phyloP scores from a whole-genome alignment of 2,329 filamentous ascomycete genomes.

The Calonectria pseudoturangicola region DNA sequence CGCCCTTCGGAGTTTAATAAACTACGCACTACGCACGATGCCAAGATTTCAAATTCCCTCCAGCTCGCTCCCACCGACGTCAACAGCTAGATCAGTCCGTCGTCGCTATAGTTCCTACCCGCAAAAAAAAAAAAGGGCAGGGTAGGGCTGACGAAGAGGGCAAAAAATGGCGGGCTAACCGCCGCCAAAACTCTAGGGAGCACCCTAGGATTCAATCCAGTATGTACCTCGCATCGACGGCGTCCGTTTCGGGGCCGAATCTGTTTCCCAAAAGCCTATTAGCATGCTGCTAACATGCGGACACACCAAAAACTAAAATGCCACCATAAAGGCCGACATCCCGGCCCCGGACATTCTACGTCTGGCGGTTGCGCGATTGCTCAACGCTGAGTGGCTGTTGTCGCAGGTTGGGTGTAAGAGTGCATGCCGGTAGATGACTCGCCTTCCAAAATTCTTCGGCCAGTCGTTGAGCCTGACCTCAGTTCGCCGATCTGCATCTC shows the following conservation, averaged over 20 bases:
- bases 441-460: constrained; percentile 34
- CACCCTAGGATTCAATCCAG: constrained; percentile 40
- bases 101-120: constrained; percentile 1
- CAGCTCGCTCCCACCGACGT: constrained; percentile 20
- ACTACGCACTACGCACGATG: constrained; percentile 15
- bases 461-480: constrained; percentile 23
- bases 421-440: constrained; percentile 42
- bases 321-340: constrained; percentile 29
- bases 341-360: constrained; percentile 18
- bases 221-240: constrained; percentile 35
- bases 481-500: constrained; percentile 21
- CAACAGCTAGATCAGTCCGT: constrained; percentile 27
- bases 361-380: constrained; percentile 43
- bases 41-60: constrained; percentile 23
- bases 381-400: constrained; percentile 35
- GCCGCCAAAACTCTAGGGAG: background rate
- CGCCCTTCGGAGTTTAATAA: constrained; percentile 23
- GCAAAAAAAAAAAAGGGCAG: constrained; percentile 19
- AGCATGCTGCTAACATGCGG: constrained; percentile 45
- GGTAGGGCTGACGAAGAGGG: constrained; percentile 18
- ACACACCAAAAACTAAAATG: constrained; percentile 44
- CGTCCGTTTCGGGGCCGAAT: constrained; percentile 33
- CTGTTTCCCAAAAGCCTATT: constrained; percentile 27
- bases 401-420: constrained; percentile 34
- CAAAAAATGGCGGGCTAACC: constrained; percentile 22